Evolutionary conservation across 225 moss, liverwort and hornwort genomes (phyloP).

Genomic region (Polytrichum formosum): DNA sequence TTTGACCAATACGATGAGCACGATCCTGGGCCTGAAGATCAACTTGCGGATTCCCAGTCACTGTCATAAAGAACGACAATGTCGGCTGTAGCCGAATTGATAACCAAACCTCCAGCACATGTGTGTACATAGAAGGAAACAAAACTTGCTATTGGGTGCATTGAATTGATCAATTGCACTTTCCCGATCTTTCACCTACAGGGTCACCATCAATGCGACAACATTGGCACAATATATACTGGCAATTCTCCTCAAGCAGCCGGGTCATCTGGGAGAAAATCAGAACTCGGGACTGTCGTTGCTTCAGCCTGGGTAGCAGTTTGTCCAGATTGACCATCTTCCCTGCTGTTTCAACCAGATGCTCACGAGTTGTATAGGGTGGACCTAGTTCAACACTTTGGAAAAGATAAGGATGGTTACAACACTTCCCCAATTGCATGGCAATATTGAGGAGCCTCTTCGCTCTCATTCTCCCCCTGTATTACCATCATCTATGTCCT

Average conservation of each 20-base stretch:
- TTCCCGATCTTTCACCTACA: conserved; percentile 92
- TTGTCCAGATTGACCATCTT: conserved; percentile 99
- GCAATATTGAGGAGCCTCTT: too few species aligned
- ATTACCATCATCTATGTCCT: too few species aligned
- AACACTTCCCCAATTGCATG: conserved; percentile 1
- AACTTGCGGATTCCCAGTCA: conserved; percentile 99
- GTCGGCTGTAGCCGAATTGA: conserved; percentile 95
- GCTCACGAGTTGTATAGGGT: conserved; percentile 83
- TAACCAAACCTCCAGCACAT: conserved; percentile 92
- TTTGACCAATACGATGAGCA: conserved; percentile 97
- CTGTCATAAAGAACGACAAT: conserved; percentile 96
- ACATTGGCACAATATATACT: conserved; percentile 70
- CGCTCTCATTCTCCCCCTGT: too few species aligned
- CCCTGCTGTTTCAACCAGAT: conserved; percentile 87
- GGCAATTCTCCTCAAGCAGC: conserved; percentile 94
- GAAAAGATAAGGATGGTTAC: conserved; percentile 96
- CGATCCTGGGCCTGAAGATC: conserved; percentile 99
- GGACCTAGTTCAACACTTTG: conserved; percentile 98
- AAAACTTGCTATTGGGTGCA: conserved; percentile 79
- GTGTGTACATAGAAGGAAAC: conserved; percentile 93
- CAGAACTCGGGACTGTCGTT: conserved; percentile 86
- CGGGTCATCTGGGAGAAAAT: conserved; percentile 99
- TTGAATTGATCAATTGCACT: conserved; percentile 95
- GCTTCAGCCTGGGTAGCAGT: conserved; percentile 89
- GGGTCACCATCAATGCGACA: conserved; percentile 97